Conservation (phyloP, 768 basidiomycete genomes). For the Guyanaporus albipodus region DNA sequence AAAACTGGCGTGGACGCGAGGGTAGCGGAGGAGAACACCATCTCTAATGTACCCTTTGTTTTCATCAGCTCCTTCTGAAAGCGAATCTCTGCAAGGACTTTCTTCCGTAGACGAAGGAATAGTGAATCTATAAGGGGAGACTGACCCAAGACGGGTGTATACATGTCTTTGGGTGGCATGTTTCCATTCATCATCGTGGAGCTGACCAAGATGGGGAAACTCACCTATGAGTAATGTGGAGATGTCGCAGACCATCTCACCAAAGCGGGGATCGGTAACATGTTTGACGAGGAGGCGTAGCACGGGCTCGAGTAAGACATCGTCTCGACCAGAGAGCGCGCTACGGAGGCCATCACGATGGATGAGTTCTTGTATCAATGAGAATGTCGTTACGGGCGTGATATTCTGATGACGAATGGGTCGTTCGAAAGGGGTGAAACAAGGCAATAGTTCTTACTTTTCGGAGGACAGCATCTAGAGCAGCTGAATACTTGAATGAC, state of each 20-base stretch:
- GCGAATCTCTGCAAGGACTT: conserved; percentile 78
- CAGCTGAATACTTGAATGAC: conserved; percentile 90
- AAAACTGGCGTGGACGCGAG: conserved; percentile 25
- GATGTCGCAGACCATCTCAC: conserved; percentile 82
- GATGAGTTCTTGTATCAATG: conserved; percentile 88
- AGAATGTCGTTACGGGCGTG: conserved; percentile 81
- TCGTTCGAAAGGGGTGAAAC: background rate
- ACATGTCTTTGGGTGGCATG: conserved; percentile 64
- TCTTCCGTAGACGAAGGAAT: conserved; percentile 75
- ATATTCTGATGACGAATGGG: conserved; percentile 53
- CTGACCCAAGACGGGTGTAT: conserved; percentile 86
- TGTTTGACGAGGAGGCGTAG: conserved; percentile 83
- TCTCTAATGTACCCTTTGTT: conserved; percentile 83
- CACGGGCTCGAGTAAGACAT: conserved; percentile 88
- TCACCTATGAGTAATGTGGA: conserved; percentile 78
- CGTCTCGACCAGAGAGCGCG: conserved; percentile 88
- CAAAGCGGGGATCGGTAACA: conserved; percentile 87
- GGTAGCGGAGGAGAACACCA: conserved; percentile 70
- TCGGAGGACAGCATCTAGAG: conserved; percentile 85
- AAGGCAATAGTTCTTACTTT: conserved; percentile 48
- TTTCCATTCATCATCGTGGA: conserved; percentile 4
- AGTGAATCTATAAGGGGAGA: conserved; percentile 88
- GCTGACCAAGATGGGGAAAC: conserved; percentile 23
- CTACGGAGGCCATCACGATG: conserved; percentile 85
- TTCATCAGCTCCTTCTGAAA: conserved; percentile 86